Base-by-base conservation (phyloP, 2,329 filamentous ascomycete genomes). In the Phoma sp. region DNA sequence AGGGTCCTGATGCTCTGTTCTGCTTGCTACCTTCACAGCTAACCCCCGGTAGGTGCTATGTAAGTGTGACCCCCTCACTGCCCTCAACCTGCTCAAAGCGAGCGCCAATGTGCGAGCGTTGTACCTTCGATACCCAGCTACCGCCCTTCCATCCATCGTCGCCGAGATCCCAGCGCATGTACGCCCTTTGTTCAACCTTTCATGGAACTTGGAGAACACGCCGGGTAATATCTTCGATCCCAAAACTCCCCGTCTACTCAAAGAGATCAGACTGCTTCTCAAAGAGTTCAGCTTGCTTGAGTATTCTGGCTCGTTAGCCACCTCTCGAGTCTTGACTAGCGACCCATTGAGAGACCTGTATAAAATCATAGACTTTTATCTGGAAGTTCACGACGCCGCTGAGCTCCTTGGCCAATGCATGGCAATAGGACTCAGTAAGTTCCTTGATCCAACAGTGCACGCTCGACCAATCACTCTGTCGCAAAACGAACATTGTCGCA, bases 351-450 rank as follows among this genome's bases (percentile, higher is more conserved):
- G 18, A 6, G 14, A 4, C 2, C 13, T 36, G 13, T 32, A 29
- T 1, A n/a, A 6, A n/a, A 14, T 47, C 23, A 5, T 33, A 32
- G 40, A 42, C 7, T 13, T 58, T 9, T 49, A 47, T 30, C n/a
- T 37, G 9, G 52, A 63, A 37, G 41, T 59, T 2, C n/a, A 57
- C 4, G 22, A 30, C 9, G 41, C 54, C 11, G 42, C 43, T 24
- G 29, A 51, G 4, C 27, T 54, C 9, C 50, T 55, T 38, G 52
- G 53, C 1, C 41, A 63, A 44, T 49, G 47, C 24, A 39, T 59
- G 32, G 42, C 48, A 18, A 48, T 49, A 23, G 43, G 33, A 35
- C 39, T 61, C 27, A 14, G 30, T 11, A 44, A 57, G 30, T 41
- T n/a, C n/a, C 24, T 51, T 9, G 52, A 59, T 30, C 52, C 59